These are phyloP conservation scores for Oldenlandia corymbosa DNA, from an alignment of 257 asterid genomes.

Conservation along the genomic window DNA sequence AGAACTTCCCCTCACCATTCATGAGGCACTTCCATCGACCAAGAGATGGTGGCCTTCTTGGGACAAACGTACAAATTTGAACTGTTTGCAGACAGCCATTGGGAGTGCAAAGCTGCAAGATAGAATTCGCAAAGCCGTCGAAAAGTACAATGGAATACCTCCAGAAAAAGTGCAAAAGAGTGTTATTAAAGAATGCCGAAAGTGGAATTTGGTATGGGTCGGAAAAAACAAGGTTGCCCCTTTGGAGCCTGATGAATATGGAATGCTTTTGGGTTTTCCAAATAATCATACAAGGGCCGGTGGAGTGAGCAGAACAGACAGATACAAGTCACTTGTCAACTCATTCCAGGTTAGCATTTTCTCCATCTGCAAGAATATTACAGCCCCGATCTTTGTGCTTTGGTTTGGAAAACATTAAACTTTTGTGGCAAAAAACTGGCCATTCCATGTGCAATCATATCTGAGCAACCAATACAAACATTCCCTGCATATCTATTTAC, in stretches of 20 bases:
- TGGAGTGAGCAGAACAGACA: slow-evolving; percentile 76
- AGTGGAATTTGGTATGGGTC: slow-evolving; percentile 89
- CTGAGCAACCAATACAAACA: no score
- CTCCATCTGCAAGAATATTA: no score
- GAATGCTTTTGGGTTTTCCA: slow-evolving; percentile 70
- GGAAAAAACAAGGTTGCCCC: slow-evolving; percentile 82
- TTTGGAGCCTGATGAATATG: slow-evolving; percentile 72
- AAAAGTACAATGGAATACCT: slow-evolving; percentile 38
- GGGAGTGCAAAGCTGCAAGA: slow-evolving; percentile 36
- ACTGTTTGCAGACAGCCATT: slow-evolving; percentile 36
- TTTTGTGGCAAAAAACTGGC: no score
- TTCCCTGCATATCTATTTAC: no score
- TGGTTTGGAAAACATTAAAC: no score
- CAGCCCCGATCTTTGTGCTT: no score
- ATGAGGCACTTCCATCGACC: slow-evolving; percentile 35
- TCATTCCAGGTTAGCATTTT: slow-evolving; percentile 65
- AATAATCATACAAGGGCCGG: slow-evolving; percentile 86
- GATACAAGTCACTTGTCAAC: slow-evolving; percentile 77
- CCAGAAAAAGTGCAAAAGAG: slow-evolving; percentile 39
- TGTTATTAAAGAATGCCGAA: slow-evolving; percentile 58
- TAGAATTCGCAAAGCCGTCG: slow-evolving; percentile 32
- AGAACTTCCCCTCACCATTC: slow-evolving; percentile 28
- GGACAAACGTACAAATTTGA: slow-evolving; percentile 33
- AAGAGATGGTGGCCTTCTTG: slow-evolving; percentile 45
- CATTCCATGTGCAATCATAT: no score